phyloP scores from a whole-genome alignment of 2,329 filamentous ascomycete genomes.

The Xylariales sp. region DNA sequence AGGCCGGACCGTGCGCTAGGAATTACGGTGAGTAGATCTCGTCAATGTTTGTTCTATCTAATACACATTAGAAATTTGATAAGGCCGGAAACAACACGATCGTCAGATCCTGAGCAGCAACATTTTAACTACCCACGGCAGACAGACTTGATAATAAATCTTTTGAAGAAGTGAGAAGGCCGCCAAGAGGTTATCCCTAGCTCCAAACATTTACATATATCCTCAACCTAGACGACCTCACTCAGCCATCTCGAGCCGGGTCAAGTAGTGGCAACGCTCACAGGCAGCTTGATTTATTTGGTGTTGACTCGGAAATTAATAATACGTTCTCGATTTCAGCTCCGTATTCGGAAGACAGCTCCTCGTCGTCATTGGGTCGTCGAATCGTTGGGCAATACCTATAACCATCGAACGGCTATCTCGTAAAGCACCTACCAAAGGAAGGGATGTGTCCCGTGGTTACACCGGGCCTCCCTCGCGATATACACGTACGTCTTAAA shows the following conservation, averaged over 20 bases:
- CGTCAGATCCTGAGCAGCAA: neutral
- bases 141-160: neutral
- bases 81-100: slow-evolving; percentile 16
- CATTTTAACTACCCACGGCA: neutral
- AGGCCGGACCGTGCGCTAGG: neutral
- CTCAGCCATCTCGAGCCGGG: neutral
- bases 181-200: neutral
- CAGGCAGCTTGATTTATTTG: neutral
- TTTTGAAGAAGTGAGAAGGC: neutral
- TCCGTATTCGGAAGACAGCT: slow-evolving; percentile 2
- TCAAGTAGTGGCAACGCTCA: neutral
- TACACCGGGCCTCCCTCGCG: slow-evolving; percentile 20
- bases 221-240: neutral
- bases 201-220: neutral
- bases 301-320: neutral
- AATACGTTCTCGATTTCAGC: neutral
- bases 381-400: slow-evolving; percentile 3
- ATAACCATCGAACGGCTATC: neutral
- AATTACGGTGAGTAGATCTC: neutral
- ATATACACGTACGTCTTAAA: slow-evolving; percentile 9
- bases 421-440: neutral
- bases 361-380: slow-evolving; percentile 2
- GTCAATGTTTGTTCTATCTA: neutral
- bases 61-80: slow-evolving; percentile 24
- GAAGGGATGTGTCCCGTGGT: slow-evolving; percentile 29